Evolutionary conservation across 1,139 yeast genomes (phyloP).

Genomic region (Yamadazyma mexicana): DNA sequence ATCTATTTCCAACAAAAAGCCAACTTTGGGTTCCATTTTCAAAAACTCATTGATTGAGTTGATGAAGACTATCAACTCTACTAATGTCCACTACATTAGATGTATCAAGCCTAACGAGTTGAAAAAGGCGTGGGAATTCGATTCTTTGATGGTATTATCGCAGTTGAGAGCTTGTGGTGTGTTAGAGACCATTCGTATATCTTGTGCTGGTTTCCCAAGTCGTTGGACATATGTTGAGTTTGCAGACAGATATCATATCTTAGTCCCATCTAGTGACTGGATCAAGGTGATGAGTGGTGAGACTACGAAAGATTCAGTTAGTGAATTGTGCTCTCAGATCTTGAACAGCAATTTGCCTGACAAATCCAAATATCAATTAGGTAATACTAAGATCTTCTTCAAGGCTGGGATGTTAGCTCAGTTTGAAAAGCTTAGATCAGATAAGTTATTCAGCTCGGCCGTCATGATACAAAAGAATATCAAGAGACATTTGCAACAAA

Average conservation of each 20-base stretch:
- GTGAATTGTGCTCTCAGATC: slow-evolving; percentile 66
- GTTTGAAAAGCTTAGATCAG: slow-evolving; percentile 81
- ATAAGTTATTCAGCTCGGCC: slow-evolving; percentile 75
- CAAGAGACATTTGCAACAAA: slow-evolving; percentile 65
- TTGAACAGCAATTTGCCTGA: slow-evolving; percentile 64
- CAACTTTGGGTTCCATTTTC: slow-evolving; percentile 93
- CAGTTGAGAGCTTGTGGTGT: slow-evolving; percentile 99
- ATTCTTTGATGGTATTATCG: slow-evolving; percentile 90
- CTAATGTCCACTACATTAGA: slow-evolving; percentile 94
- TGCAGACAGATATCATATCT: slow-evolving; percentile 83
- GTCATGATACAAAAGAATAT: slow-evolving; percentile 84
- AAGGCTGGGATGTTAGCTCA: slow-evolving; percentile 96
- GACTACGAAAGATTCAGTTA: slow-evolving; percentile 58
- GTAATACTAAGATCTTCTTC: slow-evolving; percentile 89
- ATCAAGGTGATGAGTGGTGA: slow-evolving; percentile 56
- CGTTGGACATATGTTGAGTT: slow-evolving; percentile 95
- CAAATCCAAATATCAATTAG: slow-evolving; percentile 74
- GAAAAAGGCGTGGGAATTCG: slow-evolving; percentile 95
- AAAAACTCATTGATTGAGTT: slow-evolving; percentile 89
- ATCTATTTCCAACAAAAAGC: slow-evolving; percentile 62
- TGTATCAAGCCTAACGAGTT: slow-evolving; percentile 96
- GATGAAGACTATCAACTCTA: slow-evolving; percentile 89
- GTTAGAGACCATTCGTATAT: slow-evolving; percentile 89
- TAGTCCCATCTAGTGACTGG: slow-evolving; percentile 74
- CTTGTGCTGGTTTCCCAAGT: slow-evolving; percentile 98